These are phyloP conservation scores for Ophiostoma piceae DNA, from an alignment of 2,329 filamentous ascomycete species.

Conservation along the genomic window DNA sequence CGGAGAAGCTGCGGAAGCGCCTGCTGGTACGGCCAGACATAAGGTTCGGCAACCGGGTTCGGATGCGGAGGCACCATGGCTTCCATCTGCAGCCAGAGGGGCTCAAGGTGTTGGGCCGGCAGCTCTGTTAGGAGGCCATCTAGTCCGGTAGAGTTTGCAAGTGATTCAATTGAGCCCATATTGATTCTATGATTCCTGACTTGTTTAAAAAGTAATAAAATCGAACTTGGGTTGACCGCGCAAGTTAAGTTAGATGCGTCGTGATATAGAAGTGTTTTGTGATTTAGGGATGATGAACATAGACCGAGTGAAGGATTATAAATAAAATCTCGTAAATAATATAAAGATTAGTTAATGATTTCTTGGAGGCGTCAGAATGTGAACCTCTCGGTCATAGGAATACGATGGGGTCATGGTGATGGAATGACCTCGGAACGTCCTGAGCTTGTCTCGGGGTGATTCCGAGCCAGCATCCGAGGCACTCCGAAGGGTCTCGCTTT, in stretches of 20 bases:
- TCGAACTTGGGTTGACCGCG: background rate
- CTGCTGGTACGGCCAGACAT: conserved; percentile 34
- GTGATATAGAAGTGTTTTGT: background rate
- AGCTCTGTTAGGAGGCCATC: conserved; percentile 9
- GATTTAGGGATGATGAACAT: no score
- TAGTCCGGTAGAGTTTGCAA: background rate
- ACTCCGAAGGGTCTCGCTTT: background rate
- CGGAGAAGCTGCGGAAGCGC: conserved; percentile 34
- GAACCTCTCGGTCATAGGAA: background rate
- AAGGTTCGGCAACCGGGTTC: conserved; percentile 38
- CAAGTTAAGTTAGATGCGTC: background rate
- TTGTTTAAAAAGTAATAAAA: background rate
- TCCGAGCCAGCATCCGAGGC: background rate
- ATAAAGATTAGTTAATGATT: no score
- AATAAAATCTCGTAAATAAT: background rate
- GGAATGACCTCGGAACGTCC: background rate
- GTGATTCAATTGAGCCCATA: background rate
- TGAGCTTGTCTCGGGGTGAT: background rate
- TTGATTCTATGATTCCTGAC: background rate
- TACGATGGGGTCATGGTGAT: background rate
- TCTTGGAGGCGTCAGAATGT: background rate
- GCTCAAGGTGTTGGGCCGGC: conserved; percentile 12
- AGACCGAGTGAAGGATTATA: background rate
- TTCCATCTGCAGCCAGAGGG: conserved; percentile 16
- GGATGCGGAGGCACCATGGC: conserved; percentile 37